phyloP scores from a whole-genome alignment of 2,329 filamentous ascomycete genomes.

The Herpotrichia juniperi region DNA sequence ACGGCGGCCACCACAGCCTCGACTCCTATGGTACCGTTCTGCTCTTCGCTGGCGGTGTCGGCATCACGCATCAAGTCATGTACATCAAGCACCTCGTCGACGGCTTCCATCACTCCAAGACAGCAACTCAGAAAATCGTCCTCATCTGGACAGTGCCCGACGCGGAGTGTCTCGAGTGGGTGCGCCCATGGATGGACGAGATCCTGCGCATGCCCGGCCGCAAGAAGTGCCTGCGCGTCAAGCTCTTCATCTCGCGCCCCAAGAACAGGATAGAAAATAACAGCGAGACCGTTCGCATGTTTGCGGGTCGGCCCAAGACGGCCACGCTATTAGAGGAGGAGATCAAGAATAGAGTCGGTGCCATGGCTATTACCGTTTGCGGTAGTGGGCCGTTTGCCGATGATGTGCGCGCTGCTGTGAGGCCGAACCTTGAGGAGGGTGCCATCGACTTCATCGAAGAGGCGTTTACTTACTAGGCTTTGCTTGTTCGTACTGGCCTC shows the following conservation, averaged over 20 bases:
- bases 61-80: conserved; percentile 79
- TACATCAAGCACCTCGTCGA: conserved; percentile 75
- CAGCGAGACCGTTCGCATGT: conserved; percentile 67
- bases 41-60: conserved; percentile 80
- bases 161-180: conserved; percentile 68
- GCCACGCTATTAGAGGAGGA: conserved; percentile 63
- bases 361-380: conserved; percentile 67
- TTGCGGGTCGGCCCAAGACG: conserved; percentile 63
- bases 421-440: conserved; percentile 58
- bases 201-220: conserved; percentile 65
- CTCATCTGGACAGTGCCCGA: conserved; percentile 81
- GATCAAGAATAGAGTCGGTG: conserved; percentile 61
- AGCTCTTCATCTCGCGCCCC: conserved; percentile 68
- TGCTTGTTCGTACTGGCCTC: not conserved
- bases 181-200: conserved; percentile 70
- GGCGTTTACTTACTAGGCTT: conserved; percentile 65
- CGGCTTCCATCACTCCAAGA: conserved; percentile 71
- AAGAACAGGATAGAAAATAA: conserved; percentile 61
- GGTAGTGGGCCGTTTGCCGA: conserved; percentile 68
- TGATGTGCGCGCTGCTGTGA: conserved; percentile 62
- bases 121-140: conserved; percentile 73
- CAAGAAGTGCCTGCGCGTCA: conserved; percentile 64
- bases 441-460: conserved; percentile 69
- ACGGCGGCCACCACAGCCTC: conserved; percentile 72
- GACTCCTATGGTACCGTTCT: conserved; percentile 79